phyloP scores from a whole-genome alignment of 2,329 filamentous ascomycete species.

The Aspergillus udagawae region DNA sequence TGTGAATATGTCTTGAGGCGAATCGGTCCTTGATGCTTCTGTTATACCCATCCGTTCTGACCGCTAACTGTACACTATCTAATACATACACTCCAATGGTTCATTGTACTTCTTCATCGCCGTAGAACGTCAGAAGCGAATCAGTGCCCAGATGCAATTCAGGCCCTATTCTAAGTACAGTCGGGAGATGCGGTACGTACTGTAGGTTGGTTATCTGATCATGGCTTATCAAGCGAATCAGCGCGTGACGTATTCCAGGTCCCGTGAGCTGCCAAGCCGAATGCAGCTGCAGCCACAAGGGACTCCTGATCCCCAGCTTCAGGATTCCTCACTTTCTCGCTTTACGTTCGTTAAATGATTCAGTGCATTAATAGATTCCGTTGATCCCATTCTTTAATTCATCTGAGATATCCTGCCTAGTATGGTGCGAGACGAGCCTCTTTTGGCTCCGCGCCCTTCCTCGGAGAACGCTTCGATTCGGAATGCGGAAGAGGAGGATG shows the following conservation, averaged over 20 bases:
- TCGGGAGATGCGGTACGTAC: background rate
- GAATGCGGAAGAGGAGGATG: conserved; percentile 59
- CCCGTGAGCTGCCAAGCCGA: conserved; percentile 19
- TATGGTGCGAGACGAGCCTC: conserved; percentile 47
- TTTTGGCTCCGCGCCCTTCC: conserved; percentile 52
- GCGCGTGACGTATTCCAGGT: conserved; percentile 31
- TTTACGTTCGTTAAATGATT: background rate
- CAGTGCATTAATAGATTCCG: background rate
- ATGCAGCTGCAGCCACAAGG: conserved; percentile 1
- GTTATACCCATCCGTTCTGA: background rate
- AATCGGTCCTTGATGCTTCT: conserved; percentile 7
- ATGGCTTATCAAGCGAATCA: background rate
- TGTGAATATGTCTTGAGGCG: background rate
- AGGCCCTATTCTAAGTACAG: background rate
- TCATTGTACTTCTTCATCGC: background rate
- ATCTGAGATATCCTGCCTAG: conserved; percentile 3
- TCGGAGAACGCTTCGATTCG: conserved; percentile 54
- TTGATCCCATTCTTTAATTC: conserved; percentile 2
- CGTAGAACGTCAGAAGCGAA: background rate
- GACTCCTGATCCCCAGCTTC: background rate
- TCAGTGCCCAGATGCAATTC: background rate
- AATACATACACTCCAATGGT: background rate
- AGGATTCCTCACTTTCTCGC: background rate
- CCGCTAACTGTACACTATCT: background rate
- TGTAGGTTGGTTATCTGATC: background rate